Percentiles rank a stretch among this genome's conserved stretches.
Conservation (phyloP, 2,329 filamentous ascomycete genomes). For the Calonectria fujianensis region DNA sequence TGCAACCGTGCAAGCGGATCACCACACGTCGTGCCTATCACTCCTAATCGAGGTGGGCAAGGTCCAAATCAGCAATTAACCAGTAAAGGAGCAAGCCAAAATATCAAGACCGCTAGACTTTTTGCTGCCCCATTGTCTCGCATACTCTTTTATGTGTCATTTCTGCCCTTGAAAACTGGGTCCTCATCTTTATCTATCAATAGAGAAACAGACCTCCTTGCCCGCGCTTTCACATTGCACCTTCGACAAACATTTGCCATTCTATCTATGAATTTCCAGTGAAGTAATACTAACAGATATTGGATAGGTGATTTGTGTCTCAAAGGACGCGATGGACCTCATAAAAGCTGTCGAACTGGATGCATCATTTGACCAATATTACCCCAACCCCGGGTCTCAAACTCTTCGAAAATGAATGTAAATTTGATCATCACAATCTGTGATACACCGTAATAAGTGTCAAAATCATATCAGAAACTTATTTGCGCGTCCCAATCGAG, state of each 20-base stretch:
- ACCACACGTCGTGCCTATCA: too few relatives aligned
- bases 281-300: background rate
- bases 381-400: background rate
- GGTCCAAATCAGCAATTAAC: background rate
- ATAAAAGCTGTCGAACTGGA: background rate
- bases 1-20: background rate
- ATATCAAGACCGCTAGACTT: background rate
- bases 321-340: background rate
- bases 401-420: background rate
- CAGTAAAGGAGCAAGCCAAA: background rate
- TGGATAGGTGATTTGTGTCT: background rate
- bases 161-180: background rate
- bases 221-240: background rate
- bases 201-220: background rate
- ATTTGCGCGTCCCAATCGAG: background rate
- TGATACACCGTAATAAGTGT: accelerated
- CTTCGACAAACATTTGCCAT: too few relatives aligned
- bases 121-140: accelerated
- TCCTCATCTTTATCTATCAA: background rate
- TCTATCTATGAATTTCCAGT: background rate
- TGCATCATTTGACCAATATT: background rate
- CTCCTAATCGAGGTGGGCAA: background rate
- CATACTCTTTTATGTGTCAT: background rate
- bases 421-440: background rate
- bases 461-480: background rate